Base-by-base conservation (phyloP, 2,329 filamentous ascomycete genomes). In the Xylaria sp. region DNA sequence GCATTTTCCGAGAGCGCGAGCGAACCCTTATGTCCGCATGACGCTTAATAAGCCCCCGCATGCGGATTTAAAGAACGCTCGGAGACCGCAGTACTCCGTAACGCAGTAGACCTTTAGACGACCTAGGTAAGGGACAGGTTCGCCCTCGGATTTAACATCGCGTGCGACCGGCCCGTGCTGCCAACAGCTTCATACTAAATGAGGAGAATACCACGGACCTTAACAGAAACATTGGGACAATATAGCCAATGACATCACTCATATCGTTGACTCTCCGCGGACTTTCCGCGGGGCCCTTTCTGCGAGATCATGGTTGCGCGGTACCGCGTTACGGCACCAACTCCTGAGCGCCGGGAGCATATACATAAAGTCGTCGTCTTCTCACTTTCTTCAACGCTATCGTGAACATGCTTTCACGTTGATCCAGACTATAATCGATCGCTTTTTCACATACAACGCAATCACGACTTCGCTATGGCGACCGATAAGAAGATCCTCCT, bases 401-500 rank as follows among this genome's bases (percentile, higher is more conserved):
- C 25, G 34, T 46, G 2, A 37, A 25, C 5, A n/a, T 37, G 48
- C 20, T 46, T 39, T 9, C 12, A 25, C 41, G 25, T 39, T 50
- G 7, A n/a, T 12, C 23, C 7, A 58, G 39, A n/a, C 18, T 6
- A 12, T 20, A 55, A 5, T 12, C 12, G 7, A 39, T 20, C 31
- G 8, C 46, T n/a, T 41, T 46, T 13, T n/a, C 20, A 20, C 25
- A 5, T 52, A 41, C 28, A 65, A 28, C 34, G 18, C 6, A 41
- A 50, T 10, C 12, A 18, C 34, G 46, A 44, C 52, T 54, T 63
- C 61, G 63, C 15, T 20, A 74, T 74, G 73, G 65, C 72, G 55
- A 65, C 73, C 12, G 68, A 72, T 13, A 74, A 72, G 66, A 74
- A 54, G 52, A 68, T 74, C 15, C 28, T 74, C 13, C 34, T 74